Conservation (phyloP, 106 monocot genomes). For the Dendrobium huoshanense region DNA sequence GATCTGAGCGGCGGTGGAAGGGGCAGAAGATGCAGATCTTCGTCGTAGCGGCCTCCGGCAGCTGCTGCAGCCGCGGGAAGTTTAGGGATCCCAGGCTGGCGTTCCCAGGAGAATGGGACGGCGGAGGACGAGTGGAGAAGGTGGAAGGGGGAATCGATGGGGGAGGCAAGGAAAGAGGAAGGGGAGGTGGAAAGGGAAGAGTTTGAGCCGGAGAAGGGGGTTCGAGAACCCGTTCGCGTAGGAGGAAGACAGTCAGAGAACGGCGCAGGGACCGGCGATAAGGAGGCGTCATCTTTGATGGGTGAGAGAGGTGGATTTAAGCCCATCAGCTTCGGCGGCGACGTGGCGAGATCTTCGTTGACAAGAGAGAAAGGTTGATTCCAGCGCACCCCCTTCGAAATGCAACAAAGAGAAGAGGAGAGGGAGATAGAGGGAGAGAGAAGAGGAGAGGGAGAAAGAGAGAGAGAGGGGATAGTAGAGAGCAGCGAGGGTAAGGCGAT, state of each 20-base stretch:
- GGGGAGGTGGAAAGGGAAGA: background rate
- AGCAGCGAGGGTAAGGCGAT: too few relatives aligned
- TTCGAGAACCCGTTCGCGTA: background rate
- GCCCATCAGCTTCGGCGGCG: background rate
- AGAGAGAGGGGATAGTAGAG: too few relatives aligned
- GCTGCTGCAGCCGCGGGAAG: background rate
- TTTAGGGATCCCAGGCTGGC: slow-evolving; percentile 10
- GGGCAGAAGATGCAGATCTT: background rate
- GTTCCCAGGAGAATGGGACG: slow-evolving; percentile 10
- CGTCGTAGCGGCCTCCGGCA: background rate
- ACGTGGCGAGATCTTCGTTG: background rate
- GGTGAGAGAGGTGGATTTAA: background rate
- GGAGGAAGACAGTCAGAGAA: background rate
- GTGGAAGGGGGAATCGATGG: background rate
- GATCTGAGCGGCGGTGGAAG: background rate
- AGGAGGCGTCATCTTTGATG: background rate
- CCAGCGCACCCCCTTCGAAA: background rate
- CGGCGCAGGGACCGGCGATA: background rate
- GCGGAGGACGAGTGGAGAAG: background rate
- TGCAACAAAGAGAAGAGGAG: background rate
- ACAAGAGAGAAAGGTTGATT: background rate
- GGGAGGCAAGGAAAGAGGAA: background rate
- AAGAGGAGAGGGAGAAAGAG: too few relatives aligned
- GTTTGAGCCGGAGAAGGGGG: background rate
- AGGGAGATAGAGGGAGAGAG: too few relatives aligned